Base-by-base conservation (phyloP, 768 basidiomycete species). In the Tylopilus felleus region DNA sequence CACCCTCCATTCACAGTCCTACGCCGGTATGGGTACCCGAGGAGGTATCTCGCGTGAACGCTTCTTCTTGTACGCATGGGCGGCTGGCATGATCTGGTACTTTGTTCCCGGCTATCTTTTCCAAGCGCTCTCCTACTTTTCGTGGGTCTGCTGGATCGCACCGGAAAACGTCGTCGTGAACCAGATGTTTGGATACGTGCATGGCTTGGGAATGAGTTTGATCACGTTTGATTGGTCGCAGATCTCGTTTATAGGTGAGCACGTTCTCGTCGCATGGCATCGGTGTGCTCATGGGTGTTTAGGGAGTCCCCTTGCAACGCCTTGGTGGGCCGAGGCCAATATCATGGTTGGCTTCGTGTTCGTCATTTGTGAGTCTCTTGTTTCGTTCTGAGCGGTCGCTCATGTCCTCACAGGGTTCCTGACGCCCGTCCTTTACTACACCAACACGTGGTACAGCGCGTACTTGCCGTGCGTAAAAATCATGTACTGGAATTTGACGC, bases 311-410 rank as follows among this genome's bases (percentile, higher is more conserved):
- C 81, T 92, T 43, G 83, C 86, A 6, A 83, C 86, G 10, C 90
- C 90, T 2, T 92, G 88, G 87, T 90, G 87, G 87, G 87, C 86
- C 3, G 82, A 85, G 64, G 87, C 84, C 12, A 90, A 90, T 67
- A 74, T 89, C 50, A 68, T 78, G 3, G 71, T 64, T 45, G 82
- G 85, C 25, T 84, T 90, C 60, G 71, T 84, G 5, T 76, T 85
- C 69, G 80, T 90, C 71, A 86, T 84, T 72, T 91, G 84, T 81
- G 52, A 5, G 69, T 65, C 27, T 39, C n/a, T 76, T 28, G 33
- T 5, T 29, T 33, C 33, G 78, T 82, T 59, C 64, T 80, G 5
- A 72, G 81, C 76, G 82, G 70, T 85, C 80, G 14, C 8, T 75
- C 80, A 83, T 75, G 49, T 44, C 13, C 57, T 16, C 47, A 12